These are phyloP conservation scores for Chlorophyllum brunneum DNA, from an alignment of 768 basidiomycete species.

Conservation along the genomic window DNA sequence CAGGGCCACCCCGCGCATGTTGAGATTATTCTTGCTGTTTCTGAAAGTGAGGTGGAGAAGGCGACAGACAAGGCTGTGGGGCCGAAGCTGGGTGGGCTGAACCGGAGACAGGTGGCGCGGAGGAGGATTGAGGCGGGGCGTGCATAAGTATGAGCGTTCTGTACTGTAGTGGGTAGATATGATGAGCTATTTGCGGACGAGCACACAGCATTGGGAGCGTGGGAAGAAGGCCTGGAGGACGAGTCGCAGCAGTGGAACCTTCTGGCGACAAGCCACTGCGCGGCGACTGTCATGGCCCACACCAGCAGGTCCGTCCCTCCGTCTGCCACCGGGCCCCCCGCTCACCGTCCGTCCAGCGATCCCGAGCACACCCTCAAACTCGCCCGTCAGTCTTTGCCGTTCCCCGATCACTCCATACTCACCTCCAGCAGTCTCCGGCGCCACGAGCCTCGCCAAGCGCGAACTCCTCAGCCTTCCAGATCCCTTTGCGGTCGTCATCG, in stretches of 20 bases:
- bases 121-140: conserved; percentile 85
- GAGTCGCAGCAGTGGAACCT: not conserved
- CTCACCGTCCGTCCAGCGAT: conserved; percentile 38
- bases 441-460: conserved; percentile 69
- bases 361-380: conserved; percentile 46
- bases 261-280: too few species aligned
- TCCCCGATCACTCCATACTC: conserved; percentile 6
- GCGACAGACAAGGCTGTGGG: conserved; percentile 73
- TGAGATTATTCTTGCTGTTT: conserved; percentile 84
- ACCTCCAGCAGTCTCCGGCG: conserved; percentile 59
- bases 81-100: conserved; percentile 58
- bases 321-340: not conserved
- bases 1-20: conserved; percentile 97
- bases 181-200: too few species aligned
- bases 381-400: conserved; percentile 30
- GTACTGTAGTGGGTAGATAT: not conserved
- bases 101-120: conserved; percentile 84
- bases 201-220: conserved; percentile 12
- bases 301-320: conserved; percentile 29
- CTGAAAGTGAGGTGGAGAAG: conserved; percentile 85
- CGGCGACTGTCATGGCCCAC: too few species aligned
- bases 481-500: conserved; percentile 84
- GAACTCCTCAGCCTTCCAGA: conserved; percentile 81
- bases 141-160: conserved; percentile 41
- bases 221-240: not conserved